Evolutionary conservation across 495 filamentous ascomycete species (phyloP).

Genomic region (Elasticomyces elasticus): DNA sequence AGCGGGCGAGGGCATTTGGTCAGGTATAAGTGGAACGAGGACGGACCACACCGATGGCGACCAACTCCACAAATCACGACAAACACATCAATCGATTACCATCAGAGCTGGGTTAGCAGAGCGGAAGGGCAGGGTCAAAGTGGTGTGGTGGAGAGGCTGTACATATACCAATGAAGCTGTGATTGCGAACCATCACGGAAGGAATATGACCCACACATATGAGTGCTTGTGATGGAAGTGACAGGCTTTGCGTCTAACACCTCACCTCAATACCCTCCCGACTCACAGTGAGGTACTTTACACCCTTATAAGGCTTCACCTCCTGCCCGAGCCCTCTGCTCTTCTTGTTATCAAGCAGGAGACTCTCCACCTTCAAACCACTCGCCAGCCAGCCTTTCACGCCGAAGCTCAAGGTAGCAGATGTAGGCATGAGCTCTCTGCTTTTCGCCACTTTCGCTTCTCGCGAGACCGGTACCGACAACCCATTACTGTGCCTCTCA

Average conservation of each 20-base stretch:
- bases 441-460: slow-evolving; percentile 55
- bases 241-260: too few species aligned
- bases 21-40: slow-evolving; percentile 22
- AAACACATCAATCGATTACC: neutral
- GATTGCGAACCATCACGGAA: neutral
- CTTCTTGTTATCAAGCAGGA: slow-evolving; percentile 73
- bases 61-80: neutral
- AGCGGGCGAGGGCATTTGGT: slow-evolving; percentile 42
- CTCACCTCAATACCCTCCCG: slow-evolving; percentile 72
- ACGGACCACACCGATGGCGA: neutral
- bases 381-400: slow-evolving; percentile 94
- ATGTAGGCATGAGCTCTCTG: slow-evolving; percentile 80
- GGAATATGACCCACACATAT: too few species aligned
- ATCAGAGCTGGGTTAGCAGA: neutral
- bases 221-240: neutral
- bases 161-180: slow-evolving; percentile 6
- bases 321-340: slow-evolving; percentile 78
- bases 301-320: slow-evolving; percentile 92
- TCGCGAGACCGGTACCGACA: slow-evolving; percentile 26
- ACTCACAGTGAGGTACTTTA: slow-evolving; percentile 92
- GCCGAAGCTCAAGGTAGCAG: slow-evolving; percentile 75
- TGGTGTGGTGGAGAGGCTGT: neutral
- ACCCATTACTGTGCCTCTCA: slow-evolving; percentile 15
- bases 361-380: slow-evolving; percentile 83
- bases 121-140: neutral